phyloP scores from a whole-genome alignment of 1,284 basidiomycete species.

The Irpex lacteus region DNA sequence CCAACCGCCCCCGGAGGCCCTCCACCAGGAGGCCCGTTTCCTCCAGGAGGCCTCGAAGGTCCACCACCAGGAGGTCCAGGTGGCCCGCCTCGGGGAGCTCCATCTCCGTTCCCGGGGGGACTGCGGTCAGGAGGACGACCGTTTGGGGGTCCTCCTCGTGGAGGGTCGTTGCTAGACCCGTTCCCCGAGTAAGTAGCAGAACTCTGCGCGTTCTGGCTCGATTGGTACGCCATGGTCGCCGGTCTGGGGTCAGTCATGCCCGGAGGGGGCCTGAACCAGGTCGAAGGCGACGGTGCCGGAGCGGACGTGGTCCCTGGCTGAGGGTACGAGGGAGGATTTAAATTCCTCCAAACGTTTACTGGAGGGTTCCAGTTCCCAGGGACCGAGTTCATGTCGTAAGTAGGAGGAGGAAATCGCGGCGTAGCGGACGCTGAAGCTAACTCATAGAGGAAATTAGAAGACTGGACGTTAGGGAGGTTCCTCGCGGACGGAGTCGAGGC shows the following conservation, averaged over 20 bases:
- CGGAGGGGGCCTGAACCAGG: background rate
- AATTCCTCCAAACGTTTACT: too few relatives aligned
- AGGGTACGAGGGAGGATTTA: background rate
- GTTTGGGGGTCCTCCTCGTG: background rate
- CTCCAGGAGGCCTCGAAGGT: background rate
- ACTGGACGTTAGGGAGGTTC: background rate
- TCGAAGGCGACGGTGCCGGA: background rate
- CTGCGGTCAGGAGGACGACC: background rate
- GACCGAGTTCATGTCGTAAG: too few relatives aligned
- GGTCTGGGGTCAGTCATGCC: too few relatives aligned
- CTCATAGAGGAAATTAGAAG: background rate
- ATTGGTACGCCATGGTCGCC: background rate
- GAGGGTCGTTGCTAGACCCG: background rate
- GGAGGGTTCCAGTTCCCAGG: too few relatives aligned
- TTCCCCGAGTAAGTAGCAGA: background rate
- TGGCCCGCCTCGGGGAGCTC: background rate
- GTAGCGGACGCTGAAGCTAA: background rate
- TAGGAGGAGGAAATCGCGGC: background rate
- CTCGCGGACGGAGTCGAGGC: background rate
- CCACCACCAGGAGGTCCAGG: background rate
- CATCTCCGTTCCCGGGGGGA: too few relatives aligned
- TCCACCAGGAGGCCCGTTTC: background rate
- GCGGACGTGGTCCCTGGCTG: background rate
- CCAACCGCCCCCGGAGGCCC: background rate
- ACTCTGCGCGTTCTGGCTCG: background rate